phyloP scores from a whole-genome alignment of 2,329 filamentous ascomycete species.

The Blastomyces silverae region DNA sequence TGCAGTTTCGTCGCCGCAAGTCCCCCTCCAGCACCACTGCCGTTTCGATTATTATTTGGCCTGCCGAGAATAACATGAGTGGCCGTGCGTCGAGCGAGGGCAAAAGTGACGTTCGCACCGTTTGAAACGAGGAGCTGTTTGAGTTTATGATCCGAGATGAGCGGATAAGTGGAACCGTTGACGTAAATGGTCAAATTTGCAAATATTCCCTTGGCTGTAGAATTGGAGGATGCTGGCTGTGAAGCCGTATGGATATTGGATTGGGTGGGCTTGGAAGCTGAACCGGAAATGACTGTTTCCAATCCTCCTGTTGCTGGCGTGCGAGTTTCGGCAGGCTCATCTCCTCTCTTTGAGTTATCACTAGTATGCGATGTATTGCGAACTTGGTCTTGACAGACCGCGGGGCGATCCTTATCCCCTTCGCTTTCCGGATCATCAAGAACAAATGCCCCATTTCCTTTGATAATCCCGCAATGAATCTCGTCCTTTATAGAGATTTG shows the following conservation, averaged over 20 bases:
- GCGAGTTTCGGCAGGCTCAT: not conserved
- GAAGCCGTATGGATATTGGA: not conserved
- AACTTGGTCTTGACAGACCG: not conserved
- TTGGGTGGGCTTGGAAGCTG: constrained; percentile 11
- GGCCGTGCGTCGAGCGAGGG: constrained; percentile 64
- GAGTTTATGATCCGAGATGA: constrained; percentile 77
- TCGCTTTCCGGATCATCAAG: constrained; percentile 1
- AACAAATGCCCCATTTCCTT: constrained; percentile 14
- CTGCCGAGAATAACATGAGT: constrained; percentile 79
- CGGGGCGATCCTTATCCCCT: no score
- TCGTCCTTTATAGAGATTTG: constrained; percentile 8
- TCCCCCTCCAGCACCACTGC: constrained; percentile 59
- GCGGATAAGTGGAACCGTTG: constrained; percentile 76
- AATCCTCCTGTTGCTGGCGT: not conserved
- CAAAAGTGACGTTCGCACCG: constrained; percentile 64
- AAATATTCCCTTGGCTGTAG: constrained; percentile 50
- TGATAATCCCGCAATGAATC: constrained; percentile 14
- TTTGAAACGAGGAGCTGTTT: constrained; percentile 69
- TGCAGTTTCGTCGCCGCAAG: constrained; percentile 73
- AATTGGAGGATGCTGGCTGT: constrained; percentile 25
- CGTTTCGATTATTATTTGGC: constrained; percentile 35
- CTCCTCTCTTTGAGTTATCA: not conserved
- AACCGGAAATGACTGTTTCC: not conserved
- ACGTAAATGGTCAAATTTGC: constrained; percentile 68
- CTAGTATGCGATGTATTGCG: not conserved